Base-by-base conservation (phyloP, 345 rosid species). In the Eucalyptus brandiana region DNA sequence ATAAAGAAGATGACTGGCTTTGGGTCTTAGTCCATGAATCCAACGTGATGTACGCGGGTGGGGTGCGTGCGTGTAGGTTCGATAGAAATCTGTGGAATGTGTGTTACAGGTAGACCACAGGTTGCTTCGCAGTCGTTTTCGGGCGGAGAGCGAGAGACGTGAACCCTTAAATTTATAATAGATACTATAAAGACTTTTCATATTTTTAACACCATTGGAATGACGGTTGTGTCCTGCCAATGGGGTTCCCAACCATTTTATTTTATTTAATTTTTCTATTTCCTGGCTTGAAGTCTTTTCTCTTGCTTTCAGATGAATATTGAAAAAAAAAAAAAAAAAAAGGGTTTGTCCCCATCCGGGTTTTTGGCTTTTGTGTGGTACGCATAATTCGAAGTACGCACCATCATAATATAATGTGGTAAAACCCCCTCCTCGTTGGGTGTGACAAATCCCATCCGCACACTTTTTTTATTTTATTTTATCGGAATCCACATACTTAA, bases 51-150 rank as follows among this genome's bases (percentile, higher is more conserved):
- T n/a, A 54, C 80, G 62, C 62, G 49, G 26, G 37, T 87, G 87
- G 87, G 32, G 54, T 86, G 80, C 34, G 28, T 24, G 19, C 42
- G 24, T 83, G 56, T 62, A 13, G 69, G 69, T 30, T 62, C 17
- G 16, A 48, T 72, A 62, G 3, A 32, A 65, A 83, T 56, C 88
- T 44, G 87, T 87, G 87, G 80, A 34, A 58, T 87, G 80, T 88
- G 30, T 88, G 80, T 76, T 92, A 90, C 92, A 92, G 94, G 94
- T 56, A 92, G 97, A 93, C 95, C 96, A 93, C 93, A 95, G 95
- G 96, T 94, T 96, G 96, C 96, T 76, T 95, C 91, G 96, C 98
- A 93, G 97, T 97, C 98, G 96, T 93, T 95, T 95, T 96, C 97
- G 90, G 90, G 94, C 92, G 91, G 87, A 87, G 91, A 69, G 92